Evolutionary conservation across 2,329 filamentous ascomycete genomes (phyloP), one percentile per base, ranked within the genome.

Genomic region (Teratosphaeria destructans): DNA sequence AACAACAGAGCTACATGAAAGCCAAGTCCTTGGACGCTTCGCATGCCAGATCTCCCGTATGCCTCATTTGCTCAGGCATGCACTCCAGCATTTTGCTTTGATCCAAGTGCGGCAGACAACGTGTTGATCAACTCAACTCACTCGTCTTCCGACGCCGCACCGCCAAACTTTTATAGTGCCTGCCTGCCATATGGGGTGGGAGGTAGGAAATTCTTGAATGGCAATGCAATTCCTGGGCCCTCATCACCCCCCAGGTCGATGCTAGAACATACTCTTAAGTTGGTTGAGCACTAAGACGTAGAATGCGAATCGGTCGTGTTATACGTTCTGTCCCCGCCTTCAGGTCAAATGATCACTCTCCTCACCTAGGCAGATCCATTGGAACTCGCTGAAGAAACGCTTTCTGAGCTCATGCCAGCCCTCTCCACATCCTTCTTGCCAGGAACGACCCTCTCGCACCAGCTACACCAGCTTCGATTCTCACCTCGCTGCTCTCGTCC

Each of bases 401-500:
- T 71, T 11, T 68, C 66, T 7, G 63, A 64, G 35, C 67, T 69
- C 55, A 59, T 59, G 5, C 55, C 56, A 11, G 59, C 47, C 12
- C 43, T 29, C 10, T 61, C 59, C 2, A 57, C 2, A 53, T 71
- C 68, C 53, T 70, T 71, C 60, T 68, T 70, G 1, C 68, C 65
- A 4, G 60, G 59, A 7, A 70, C 61, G 11, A 72, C 67, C 62
- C 90, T 80, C 72, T 81, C 84, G 72, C 93, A 97, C 92, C 93
- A 96, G 0, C 88, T 90, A 73, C 92, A 97, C 90, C 90, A 96
- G 70, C 88, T 91, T 62, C 92, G 81, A 59, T 85, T 79, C 55
- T 76, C 74, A 0, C 89, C 89, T 14, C 78, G 78, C 58, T 86
- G 81, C 74, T 97, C 93, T 27, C 87, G 78, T 16, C 80, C 80